Base-by-base conservation (phyloP, 768 basidiomycete species). In the Russula dissimulans region DNA sequence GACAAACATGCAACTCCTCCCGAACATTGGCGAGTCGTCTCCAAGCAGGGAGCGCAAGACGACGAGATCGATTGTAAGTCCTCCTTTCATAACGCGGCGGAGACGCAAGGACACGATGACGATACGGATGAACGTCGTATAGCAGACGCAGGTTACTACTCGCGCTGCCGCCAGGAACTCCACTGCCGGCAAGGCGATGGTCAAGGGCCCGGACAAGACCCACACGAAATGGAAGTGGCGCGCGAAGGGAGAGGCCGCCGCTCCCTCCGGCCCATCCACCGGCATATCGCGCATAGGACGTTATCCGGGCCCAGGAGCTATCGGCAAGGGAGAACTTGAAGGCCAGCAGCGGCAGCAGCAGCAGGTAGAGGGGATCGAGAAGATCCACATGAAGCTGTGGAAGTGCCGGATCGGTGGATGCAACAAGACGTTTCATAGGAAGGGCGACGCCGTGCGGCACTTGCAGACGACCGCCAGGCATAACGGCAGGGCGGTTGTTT, bases 391-490 rank as follows among this genome's bases (percentile, higher is more conserved):
- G 29, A 61, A 45, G 55, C 1, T 61, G 60, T 62, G 61, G 61
- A 57, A 54, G 52, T 62, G 61, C 41, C 56, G 56, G 26, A 57
- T 53, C 5, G 61, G 51, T 22, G 61, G 61, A 17, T 62, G 61
- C 38, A 48, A 62, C 41, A 62, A 52, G 50, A 62, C 61, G 0
- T 62, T 57, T 36, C 55, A 57, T 22, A 46, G 61, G 36, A 62
- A 57, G 5, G 56, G 56, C 12, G 61, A 62, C 46, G 61, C 56
- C n/a, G 29, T 57, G 39, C 55, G 61, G 22, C 61, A 62, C 57
- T 7, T 62, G 45, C 50, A 62, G 51, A 61, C 60, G 44, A 61
- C 60, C 3, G 60, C 49, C 15, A 62, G 57, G 34, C 61, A 62
- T 48, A 62, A 57, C 8, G 56, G 56, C 14, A 62, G 45, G 56